These are phyloP conservation scores for Malus sylvestris DNA, from an alignment of 306 rosid species.

Conservation along the genomic window DNA sequence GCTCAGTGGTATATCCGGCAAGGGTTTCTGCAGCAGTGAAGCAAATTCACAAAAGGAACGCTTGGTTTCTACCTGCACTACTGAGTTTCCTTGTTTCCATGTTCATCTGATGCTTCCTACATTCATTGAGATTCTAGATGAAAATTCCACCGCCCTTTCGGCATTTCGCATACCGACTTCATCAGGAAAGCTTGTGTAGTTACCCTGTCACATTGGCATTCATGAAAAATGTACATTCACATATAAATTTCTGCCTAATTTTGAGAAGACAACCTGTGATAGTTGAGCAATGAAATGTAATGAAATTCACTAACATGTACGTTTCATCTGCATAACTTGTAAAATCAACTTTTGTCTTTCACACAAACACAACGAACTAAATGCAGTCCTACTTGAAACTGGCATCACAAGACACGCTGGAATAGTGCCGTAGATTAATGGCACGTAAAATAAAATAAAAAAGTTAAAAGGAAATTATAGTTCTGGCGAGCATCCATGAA, in stretches of 20 bases:
- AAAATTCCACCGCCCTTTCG: background rate
- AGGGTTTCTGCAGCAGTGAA: background rate
- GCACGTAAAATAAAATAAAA: background rate
- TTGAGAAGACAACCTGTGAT: background rate
- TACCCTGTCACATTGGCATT: background rate
- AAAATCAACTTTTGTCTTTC: background rate
- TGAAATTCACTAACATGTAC: background rate
- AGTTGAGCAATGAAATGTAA: background rate
- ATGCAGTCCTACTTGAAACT: background rate
- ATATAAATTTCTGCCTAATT: background rate
- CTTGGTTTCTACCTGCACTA: slow-evolving; percentile 13
- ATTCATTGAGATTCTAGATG: background rate
- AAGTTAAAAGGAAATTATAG: background rate
- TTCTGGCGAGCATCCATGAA: background rate
- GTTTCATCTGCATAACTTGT: background rate
- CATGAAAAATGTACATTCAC: background rate
- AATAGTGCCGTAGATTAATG: background rate
- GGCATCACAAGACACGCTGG: background rate
- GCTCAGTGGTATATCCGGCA: slow-evolving; percentile 5
- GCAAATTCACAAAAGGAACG: background rate
- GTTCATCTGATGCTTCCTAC: background rate
- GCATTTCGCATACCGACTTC: background rate
- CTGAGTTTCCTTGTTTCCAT: background rate
- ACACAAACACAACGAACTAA: background rate
- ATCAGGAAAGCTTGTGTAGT: background rate